Evolutionary conservation across 2,329 filamentous ascomycete genomes (phyloP), one percentile per base, ranked within the genome.

Genomic region (Chaetomium strumarium): DNA sequence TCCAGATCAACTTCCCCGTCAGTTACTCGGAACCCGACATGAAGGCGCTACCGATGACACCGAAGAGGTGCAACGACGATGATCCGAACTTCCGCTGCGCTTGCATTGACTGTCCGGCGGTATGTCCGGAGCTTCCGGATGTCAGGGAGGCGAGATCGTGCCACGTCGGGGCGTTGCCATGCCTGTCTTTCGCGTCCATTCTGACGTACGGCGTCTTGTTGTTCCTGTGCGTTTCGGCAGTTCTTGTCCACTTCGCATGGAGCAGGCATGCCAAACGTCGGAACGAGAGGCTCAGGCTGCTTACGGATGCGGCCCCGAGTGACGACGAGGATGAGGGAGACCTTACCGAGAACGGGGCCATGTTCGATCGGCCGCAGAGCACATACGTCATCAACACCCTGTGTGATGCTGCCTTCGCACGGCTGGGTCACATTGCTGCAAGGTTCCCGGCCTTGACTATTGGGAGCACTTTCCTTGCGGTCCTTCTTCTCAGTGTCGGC

Each of bases 281-380:
- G 61, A 88, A 84, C 49, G 90, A 96, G 69, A 78, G 90, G 17
- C 79, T 95, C n/a, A 83, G 90, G 53, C 75, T 99, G 5, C 76
- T 99, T 31, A 90, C 96, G 63, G 92, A 96, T 63, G 78, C 87
- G 0, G 79, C 83, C 12, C 85, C 85, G 9, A 95, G 88, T 63
- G 92, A 97, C 58, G 91, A 97, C 54, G 93, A 99, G 59, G 92
- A 96, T 56, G 92, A 96, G 64, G 90, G 87, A 2, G 90, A 95
- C 55, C 79, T 91, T 49, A 82, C 93, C 3, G 81, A 88, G 60
- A 86, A 85, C 49, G 80, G 81, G 16, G 86, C 86, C 37, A 84
- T 91, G 74, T 77, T 90, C 37, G 90, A 96, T 61, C 80, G 85
- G 12, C 89, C 89, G 0, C 85, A 85, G 14, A 85, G 81, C 58